A percentile compares a stretch with the other conserved stretches of the same genome.
These are phyloP conservation scores for Entomortierella beljakovae DNA, from an alignment of 192 early-diverging fungal genomes.

Conservation along the genomic window DNA sequence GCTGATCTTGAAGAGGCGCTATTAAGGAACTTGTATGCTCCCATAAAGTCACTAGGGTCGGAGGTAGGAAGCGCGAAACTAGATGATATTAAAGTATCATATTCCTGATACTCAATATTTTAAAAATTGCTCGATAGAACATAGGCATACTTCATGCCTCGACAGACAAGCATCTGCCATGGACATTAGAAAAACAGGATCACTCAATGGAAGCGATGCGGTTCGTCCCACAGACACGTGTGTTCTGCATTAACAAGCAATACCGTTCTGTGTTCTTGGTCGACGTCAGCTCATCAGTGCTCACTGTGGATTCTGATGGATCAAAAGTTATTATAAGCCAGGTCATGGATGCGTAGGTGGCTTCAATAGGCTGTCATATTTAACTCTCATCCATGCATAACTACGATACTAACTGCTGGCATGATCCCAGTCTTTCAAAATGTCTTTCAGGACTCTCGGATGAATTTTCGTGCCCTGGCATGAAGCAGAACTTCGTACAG, in stretches of 20 bases:
- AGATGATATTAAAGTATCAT: too few relatives aligned
- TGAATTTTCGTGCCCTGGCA: slow-evolving; percentile 42
- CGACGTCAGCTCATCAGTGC: slow-evolving; percentile 76
- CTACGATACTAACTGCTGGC: neutral
- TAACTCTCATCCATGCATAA: neutral
- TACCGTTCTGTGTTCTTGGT: slow-evolving; percentile 76
- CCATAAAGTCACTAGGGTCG: slow-evolving; percentile 30
- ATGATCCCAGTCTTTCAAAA: slow-evolving; percentile 33
- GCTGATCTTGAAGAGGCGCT: slow-evolving; percentile 42
- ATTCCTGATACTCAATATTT: too few relatives aligned
- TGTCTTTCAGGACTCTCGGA: slow-evolving; percentile 47
- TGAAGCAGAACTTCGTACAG: slow-evolving; percentile 35
- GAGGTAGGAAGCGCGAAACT: slow-evolving; percentile 24
- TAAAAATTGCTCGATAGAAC: slow-evolving; percentile 16
- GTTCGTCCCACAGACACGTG: slow-evolving; percentile 75
- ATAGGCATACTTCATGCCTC: slow-evolving; percentile 36
- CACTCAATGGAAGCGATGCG: slow-evolving; percentile 28
- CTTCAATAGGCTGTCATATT: neutral
- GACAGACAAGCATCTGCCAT: slow-evolving; percentile 50
- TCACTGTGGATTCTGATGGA: slow-evolving; percentile 61
- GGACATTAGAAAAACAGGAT: slow-evolving; percentile 22
- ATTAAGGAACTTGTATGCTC: slow-evolving; percentile 26
- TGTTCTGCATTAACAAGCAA: slow-evolving; percentile 66
- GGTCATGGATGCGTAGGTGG: slow-evolving; percentile 61
- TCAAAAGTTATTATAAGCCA: slow-evolving; percentile 61